Percentiles rank a stretch among this genome's conserved stretches.
Evolutionary conservation across 371 early-diverging fungal species (phyloP).

Genomic region (Blakeslea trispora): DNA sequence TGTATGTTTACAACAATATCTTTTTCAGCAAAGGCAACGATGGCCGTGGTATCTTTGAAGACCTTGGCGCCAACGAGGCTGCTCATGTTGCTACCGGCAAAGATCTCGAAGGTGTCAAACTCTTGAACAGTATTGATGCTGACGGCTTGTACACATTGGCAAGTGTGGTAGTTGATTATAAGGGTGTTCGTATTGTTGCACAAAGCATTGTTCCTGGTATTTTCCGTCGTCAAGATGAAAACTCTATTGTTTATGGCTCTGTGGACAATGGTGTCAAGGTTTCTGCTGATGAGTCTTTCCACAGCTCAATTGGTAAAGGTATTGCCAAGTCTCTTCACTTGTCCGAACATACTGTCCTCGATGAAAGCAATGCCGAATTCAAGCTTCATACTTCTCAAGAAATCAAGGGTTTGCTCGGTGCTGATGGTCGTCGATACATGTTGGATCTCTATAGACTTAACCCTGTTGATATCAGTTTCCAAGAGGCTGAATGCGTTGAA

Average conservation of each 20-base stretch:
- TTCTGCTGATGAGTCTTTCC: conserved; percentile 72
- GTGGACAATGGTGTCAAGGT: conserved; percentile 81
- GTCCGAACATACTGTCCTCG: conserved; percentile 72
- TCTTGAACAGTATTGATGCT: conserved; percentile 74
- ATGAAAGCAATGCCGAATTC: conserved; percentile 64
- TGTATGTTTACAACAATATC: conserved; percentile 94
- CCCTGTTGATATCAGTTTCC: conserved; percentile 89
- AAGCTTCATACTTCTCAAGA: conserved; percentile 83
- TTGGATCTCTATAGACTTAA: conserved; percentile 90
- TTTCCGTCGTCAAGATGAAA: conserved; percentile 77
- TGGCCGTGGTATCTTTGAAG: conserved; percentile 80
- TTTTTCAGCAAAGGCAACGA: conserved; percentile 93
- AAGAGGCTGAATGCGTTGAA: conserved; percentile 68
- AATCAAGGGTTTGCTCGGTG: conserved; percentile 89
- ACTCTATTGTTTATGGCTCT: conserved; percentile 86
- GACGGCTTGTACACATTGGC: conserved; percentile 84
- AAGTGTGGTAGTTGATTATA: conserved; percentile 90
- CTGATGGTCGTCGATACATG: conserved; percentile 89
- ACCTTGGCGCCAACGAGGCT: conserved; percentile 88
- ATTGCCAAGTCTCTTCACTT: conserved; percentile 84
- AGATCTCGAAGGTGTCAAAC: conserved; percentile 88
- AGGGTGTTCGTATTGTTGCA: conserved; percentile 87
- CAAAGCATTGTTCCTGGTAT: conserved; percentile 94
- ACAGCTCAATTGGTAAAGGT: conserved; percentile 63
- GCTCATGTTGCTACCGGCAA: conserved; percentile 93